Conservation (phyloP, 768 basidiomycete genomes). For the Mycena sanguinolenta region DNA sequence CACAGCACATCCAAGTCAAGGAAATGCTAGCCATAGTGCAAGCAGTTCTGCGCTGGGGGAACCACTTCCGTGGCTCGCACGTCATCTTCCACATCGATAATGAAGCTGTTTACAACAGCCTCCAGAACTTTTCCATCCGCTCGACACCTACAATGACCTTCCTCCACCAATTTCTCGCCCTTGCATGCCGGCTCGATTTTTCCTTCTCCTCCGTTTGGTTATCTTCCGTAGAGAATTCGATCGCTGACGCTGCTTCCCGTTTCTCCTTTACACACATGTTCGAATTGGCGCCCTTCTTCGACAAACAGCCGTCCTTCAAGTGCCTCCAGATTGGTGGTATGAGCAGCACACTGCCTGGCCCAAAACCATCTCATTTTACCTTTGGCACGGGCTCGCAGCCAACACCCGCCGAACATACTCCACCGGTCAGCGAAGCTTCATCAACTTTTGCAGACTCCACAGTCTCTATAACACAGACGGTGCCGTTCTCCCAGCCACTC, state of each 20-base stretch:
- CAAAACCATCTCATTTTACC: slow-evolving; percentile 39
- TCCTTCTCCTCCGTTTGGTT: slow-evolving; percentile 43
- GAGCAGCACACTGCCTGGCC: slow-evolving; percentile 14
- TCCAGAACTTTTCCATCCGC: slow-evolving; percentile 8
- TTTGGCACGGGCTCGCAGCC: slow-evolving; percentile 48
- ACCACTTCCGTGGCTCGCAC: slow-evolving; percentile 15
- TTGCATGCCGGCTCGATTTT: slow-evolving; percentile 39
- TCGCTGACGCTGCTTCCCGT: slow-evolving; percentile 48
- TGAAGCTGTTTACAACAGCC: slow-evolving; percentile 10
- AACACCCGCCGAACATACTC: slow-evolving; percentile 47
- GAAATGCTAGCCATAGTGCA: background rate
- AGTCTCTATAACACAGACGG: slow-evolving; percentile 20
- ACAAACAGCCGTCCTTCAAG: slow-evolving; percentile 28
- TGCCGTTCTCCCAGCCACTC: slow-evolving; percentile 32
- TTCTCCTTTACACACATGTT: slow-evolving; percentile 45
- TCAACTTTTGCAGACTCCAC: slow-evolving; percentile 43
- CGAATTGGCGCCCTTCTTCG: slow-evolving; percentile 40
- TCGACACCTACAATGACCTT: slow-evolving; percentile 22
- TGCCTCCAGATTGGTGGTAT: background rate
- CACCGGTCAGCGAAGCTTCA: slow-evolving; percentile 47
- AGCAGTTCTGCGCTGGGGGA: background rate
- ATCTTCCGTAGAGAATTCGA: slow-evolving; percentile 37
- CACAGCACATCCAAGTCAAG: no score
- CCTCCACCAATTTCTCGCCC: slow-evolving; percentile 27
- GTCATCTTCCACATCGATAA: slow-evolving; percentile 36